These are phyloP conservation scores for Pseudognaphalium luteoalbum DNA, from an alignment of 129 eudicot species.

Conservation along the genomic window DNA sequence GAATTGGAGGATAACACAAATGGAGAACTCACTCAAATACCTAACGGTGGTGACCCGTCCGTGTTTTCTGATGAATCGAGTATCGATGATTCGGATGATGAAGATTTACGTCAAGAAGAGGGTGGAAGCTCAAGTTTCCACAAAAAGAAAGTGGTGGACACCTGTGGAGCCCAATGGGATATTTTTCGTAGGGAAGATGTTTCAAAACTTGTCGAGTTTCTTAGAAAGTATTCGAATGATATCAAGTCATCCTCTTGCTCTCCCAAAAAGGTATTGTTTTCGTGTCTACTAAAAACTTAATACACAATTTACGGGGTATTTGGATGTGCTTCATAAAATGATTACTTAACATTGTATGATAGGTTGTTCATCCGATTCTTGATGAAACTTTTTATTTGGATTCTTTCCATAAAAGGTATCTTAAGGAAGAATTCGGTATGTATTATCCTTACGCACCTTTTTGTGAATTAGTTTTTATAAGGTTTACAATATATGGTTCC, in stretches of 20 bases:
- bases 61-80: slow-evolving; percentile 45
- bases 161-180: slow-evolving; percentile 91
- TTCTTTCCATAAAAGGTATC: slow-evolving; percentile 68
- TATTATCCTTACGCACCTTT: not conserved
- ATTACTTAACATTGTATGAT: slow-evolving; percentile 19
- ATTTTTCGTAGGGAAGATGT: slow-evolving; percentile 80
- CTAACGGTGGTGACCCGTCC: slow-evolving; percentile 37
- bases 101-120: slow-evolving; percentile 43
- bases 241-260: slow-evolving; percentile 37
- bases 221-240: slow-evolving; percentile 63
- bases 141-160: slow-evolving; percentile 33
- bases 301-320: not conserved
- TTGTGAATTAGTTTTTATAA: not conserved
- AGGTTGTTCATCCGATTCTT: slow-evolving; percentile 85
- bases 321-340: slow-evolving; percentile 5
- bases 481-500: not conserved
- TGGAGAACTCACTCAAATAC: slow-evolving; percentile 40
- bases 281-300: not conserved
- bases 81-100: slow-evolving; percentile 57
- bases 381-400: slow-evolving; percentile 75
- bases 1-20: slow-evolving; percentile 42
- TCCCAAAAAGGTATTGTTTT: slow-evolving; percentile 47
- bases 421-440: slow-evolving; percentile 85
- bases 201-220: slow-evolving; percentile 76
- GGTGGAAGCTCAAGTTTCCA: slow-evolving; percentile 40